Evolutionary conservation across 257 asterid species (phyloP).

Genomic region (Solanum medicagineum): DNA sequence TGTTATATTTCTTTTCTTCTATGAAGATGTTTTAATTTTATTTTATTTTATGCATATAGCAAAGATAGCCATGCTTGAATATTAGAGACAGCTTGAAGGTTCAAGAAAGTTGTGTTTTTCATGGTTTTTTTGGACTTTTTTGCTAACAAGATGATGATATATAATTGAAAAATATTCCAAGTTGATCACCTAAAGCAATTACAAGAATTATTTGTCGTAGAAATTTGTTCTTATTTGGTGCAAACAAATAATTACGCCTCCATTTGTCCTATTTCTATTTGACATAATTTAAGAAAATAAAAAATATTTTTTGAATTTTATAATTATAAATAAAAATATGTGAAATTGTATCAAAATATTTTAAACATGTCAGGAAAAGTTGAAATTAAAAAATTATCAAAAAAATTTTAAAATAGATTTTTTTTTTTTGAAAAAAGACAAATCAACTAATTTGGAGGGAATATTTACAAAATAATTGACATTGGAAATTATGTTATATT

Average conservation of each 20-base stretch:
- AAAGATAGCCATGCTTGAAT: not conserved
- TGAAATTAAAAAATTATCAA: not conserved
- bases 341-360: too few species aligned
- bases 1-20: not conserved
- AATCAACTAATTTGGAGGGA: not conserved
- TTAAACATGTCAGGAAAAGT: not conserved
- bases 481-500: not conserved
- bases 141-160: not conserved
- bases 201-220: not conserved
- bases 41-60: not conserved
- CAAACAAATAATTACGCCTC: not conserved
- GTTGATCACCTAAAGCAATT: slow-evolving; percentile 3
- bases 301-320: too few species aligned
- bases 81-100: not conserved
- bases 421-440: not conserved
- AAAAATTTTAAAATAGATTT: too few species aligned
- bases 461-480: not conserved
- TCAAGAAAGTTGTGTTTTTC: not conserved
- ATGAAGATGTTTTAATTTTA: not conserved
- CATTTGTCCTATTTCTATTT: not conserved
- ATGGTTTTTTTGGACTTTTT: not conserved
- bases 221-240: not conserved
- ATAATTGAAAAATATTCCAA: not conserved
- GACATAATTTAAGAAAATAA: too few species aligned
- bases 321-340: too few species aligned